phyloP scores from a whole-genome alignment of 1,139 yeast genomes.

The Diutina rugosa region DNA sequence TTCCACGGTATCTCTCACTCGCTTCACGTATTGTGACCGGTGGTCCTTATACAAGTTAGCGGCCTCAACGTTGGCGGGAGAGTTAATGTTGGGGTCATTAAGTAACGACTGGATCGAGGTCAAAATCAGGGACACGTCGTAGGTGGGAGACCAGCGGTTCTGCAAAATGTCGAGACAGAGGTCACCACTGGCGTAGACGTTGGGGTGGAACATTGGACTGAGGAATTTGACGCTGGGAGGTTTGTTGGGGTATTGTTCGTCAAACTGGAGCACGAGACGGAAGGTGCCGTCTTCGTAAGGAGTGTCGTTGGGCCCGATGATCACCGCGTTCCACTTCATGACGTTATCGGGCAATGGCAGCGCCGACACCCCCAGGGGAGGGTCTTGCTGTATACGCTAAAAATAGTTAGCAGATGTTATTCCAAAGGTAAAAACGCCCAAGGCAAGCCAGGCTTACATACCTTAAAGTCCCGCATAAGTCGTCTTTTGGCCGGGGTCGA shows the following conservation, averaged over 20 bases:
- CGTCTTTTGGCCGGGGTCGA: constrained; percentile 97
- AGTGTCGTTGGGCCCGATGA: constrained; percentile 94
- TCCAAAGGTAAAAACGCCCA: neutral
- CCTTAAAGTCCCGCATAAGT: constrained; percentile 91
- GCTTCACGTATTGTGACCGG: constrained; percentile 77
- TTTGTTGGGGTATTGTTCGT: constrained; percentile 94
- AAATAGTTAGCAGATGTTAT: neutral
- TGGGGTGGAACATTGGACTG: constrained; percentile 95
- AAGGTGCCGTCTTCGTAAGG: constrained; percentile 98
- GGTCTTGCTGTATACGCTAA: constrained; percentile 86
- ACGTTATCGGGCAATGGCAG: constrained; percentile 95
- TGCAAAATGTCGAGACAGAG: constrained; percentile 91
- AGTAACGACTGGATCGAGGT: constrained; percentile 79
- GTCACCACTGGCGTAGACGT: constrained; percentile 92
- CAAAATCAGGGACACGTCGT: constrained; percentile 92
- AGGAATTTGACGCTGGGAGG: constrained; percentile 89
- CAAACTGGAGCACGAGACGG: constrained; percentile 74
- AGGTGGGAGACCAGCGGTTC: constrained; percentile 97
- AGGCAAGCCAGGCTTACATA: neutral
- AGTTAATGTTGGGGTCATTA: constrained; percentile 91
- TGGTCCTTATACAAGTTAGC: constrained; percentile 93
- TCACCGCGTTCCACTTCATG: constrained; percentile 97
- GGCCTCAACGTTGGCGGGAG: constrained; percentile 98
- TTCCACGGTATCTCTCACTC: constrained; percentile 92
- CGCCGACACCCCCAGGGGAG: constrained; percentile 96